Conservation (phyloP, 805 yeast genomes). For the Candida verbasci region DNA sequence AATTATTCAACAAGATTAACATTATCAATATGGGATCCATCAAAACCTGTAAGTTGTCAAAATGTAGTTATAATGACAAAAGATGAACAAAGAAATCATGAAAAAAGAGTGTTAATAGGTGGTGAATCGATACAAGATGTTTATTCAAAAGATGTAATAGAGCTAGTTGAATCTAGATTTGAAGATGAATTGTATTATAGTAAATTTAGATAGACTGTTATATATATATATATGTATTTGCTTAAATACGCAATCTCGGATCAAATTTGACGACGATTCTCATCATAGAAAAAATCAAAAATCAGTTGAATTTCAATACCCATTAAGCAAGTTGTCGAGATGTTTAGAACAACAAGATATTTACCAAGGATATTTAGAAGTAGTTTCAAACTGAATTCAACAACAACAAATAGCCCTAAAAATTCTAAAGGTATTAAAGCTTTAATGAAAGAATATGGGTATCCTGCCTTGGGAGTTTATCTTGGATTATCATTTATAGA, state of each 20-base stretch:
- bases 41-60: constrained; percentile 57
- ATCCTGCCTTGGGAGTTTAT: constrained; percentile 85
- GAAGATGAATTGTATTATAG: constrained; percentile 73
- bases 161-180: constrained; percentile 57
- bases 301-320: too few species aligned
- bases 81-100: constrained; percentile 82
- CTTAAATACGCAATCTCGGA: neutral
- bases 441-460: constrained; percentile 82
- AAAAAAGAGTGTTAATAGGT: constrained; percentile 65
- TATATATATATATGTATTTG: neutral
- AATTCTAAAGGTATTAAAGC: constrained; percentile 51
- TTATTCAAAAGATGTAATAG: constrained; percentile 56
- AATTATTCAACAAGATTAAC: constrained; percentile 77
- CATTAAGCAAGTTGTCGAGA: too few species aligned
- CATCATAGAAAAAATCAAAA: too few species aligned
- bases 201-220: constrained; percentile 30
- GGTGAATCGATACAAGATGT: constrained; percentile 60
- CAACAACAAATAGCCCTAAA: constrained; percentile 11
- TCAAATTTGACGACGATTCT: too few species aligned
- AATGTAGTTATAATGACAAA: constrained; percentile 86
- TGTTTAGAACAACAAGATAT: constrained; percentile 1
- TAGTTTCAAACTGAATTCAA: constrained; percentile 14
- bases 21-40: constrained; percentile 81
- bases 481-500: constrained; percentile 69
- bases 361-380: constrained; percentile 1